Evolutionary conservation across 2,329 filamentous ascomycete species (phyloP).

Genomic region (Apiospora arundinis): DNA sequence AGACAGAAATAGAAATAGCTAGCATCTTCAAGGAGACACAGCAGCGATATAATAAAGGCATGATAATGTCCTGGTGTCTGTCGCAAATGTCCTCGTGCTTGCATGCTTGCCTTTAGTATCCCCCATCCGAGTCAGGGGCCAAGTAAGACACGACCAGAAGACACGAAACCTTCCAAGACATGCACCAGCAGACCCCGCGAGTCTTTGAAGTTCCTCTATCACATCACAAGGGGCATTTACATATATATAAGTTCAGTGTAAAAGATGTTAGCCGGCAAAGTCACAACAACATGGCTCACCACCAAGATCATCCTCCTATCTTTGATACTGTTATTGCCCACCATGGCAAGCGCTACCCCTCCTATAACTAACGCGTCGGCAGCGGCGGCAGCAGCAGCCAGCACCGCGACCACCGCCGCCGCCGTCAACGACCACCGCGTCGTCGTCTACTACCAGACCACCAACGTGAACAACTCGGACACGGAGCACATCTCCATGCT

Average conservation of each 20-base stretch:
- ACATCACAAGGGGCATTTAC: not conserved
- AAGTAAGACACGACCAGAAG: not conserved
- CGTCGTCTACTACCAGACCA: slow-evolving; percentile 62
- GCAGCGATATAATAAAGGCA: not conserved
- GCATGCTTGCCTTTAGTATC: not conserved
- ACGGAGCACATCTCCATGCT: slow-evolving; percentile 58
- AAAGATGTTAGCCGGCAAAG: not conserved
- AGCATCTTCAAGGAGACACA: not conserved
- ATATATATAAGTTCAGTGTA: not conserved
- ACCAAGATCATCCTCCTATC: not conserved
- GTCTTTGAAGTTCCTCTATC: too few species aligned
- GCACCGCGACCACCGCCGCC: slow-evolving; percentile 25
- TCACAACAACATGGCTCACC: not conserved
- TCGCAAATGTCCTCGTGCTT: not conserved
- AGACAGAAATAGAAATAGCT: too few species aligned
- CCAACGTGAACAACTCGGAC: slow-evolving; percentile 47
- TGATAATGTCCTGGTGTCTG: not conserved
- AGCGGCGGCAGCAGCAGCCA: too few species aligned
- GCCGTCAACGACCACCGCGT: slow-evolving; percentile 45
- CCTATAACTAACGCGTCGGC: not conserved
- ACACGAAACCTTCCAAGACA: not conserved
- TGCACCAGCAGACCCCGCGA: slow-evolving; percentile 22
- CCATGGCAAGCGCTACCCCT: not conserved
- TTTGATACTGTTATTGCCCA: not conserved
- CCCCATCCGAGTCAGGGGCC: too few species aligned